These are phyloP conservation scores for Jaltomata sinuosa DNA, from an alignment of 257 asterid species.

Conservation along the genomic window DNA sequence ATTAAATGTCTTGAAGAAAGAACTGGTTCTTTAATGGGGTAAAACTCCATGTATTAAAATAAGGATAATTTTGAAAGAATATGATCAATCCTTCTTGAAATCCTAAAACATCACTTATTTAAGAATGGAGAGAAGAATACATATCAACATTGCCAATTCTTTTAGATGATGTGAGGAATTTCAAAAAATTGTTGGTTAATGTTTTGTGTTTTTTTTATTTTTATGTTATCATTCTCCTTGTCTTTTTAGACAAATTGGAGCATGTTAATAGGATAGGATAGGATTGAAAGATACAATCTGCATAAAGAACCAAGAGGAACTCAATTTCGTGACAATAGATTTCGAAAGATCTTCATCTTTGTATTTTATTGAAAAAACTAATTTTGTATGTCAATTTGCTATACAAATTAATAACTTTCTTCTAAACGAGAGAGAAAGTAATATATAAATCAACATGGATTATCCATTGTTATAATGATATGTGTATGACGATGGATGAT, in stretches of 20 bases:
- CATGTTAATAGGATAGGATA: not conserved
- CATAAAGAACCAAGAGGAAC: not conserved
- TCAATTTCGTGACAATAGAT: not conserved
- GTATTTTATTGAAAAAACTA: not conserved
- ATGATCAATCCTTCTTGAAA: too few species aligned
- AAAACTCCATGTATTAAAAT: too few species aligned
- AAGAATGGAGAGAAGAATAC: too few species aligned
- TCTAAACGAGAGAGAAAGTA: not conserved
- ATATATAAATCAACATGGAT: not conserved
- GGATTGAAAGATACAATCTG: conserved; percentile 8
- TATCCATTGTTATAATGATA: not conserved
- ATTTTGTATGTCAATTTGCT: not conserved
- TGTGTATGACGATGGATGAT: not conserved
- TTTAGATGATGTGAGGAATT: not conserved
- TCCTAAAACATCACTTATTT: too few species aligned
- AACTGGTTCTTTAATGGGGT: too few species aligned
- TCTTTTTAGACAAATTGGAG: not conserved
- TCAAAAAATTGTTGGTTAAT: not conserved
- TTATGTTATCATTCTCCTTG: not conserved
- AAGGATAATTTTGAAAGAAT: too few species aligned
- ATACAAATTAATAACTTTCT: not conserved
- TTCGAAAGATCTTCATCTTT: not conserved
- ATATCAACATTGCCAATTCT: not conserved
- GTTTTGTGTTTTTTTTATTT: not conserved
- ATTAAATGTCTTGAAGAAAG: too few species aligned